Base-by-base conservation (phyloP, 2,329 filamentous ascomycete species). In the Diaporthe capsici region DNA sequence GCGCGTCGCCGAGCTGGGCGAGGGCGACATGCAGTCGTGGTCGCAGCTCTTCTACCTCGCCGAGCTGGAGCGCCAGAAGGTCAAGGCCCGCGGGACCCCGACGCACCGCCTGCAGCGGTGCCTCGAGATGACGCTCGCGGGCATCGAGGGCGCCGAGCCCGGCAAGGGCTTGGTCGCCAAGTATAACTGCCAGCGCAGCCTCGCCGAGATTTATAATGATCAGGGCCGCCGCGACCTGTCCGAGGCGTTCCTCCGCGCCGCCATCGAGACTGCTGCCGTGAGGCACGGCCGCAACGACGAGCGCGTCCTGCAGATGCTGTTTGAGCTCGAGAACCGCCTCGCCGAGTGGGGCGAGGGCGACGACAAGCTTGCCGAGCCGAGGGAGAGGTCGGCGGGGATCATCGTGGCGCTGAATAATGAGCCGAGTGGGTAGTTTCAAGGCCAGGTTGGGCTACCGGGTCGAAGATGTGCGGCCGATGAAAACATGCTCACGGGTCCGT, bases 21-120 rank as follows among this genome's bases (percentile, higher is more conserved):
- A 47, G 25, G 51, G 8, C 1, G 47, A 65, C 53, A 58, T 34
- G 31, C 49, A 51, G 44, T 47, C 76, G 20, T 67, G 60, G 68
- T 67, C 44, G 13, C 70, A 75, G 47, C 37, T 77, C 31, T 73
- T 60, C 39, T 75, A 60, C 39, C 61, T 77, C 37, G 51, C 55
- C 6, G 76, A 77, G 71, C 55, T 77, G 63, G 73, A 77, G 63
- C 73, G 76, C n/a, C 76, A 77, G 22, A 75, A 75, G 63, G 73
- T 75, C 1, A 51, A 71, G 9, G 73, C 73, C n/a, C 71, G 51
- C 2, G 63, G 57, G 17, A 53, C 70, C 1, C 57, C 73, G 12
- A 44, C 73, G 12, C 22, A n/a, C 8, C 51, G 31, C 4, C 25
- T 77, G 61, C 58, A 77, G 63, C 31, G 57, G 0, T 53, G 53